Evolutionary conservation across 2,329 filamentous ascomycete genomes (phyloP), one percentile per base, ranked within the genome.

Genomic region (Botrytis byssoidea): DNA sequence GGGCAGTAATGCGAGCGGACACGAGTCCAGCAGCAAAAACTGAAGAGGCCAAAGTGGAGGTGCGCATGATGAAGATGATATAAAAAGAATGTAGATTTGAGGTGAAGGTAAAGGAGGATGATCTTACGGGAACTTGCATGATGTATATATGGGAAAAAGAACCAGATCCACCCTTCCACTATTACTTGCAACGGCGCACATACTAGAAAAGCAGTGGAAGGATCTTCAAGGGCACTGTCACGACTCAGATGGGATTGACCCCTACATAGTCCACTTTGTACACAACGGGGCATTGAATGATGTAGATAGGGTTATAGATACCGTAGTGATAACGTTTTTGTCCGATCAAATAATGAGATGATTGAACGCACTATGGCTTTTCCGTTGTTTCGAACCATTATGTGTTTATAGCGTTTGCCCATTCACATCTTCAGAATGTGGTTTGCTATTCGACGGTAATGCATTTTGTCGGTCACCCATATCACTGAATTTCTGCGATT

Each of bases 11-110:
- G n/a, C 37, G 51, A 61, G 55, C 40, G 16, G 51, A 59, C 35
- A 20, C 68, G n/a, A 61, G 51, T 32, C 68, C 68, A 46, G 59
- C 22, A 29, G 68, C 25, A 46, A 70, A 16, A 70, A 60, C 42
- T 22, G 40, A 70, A 22, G 55, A 60, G 55, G 67, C 42, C 29
- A 70, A 70, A 44, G 67, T 57, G 32, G 67, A 60, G 55, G 67
- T 59, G 29, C 40, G 67, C 67, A 70, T 70, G 48, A 35, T 60
- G 67, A 70, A 70, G 35, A 29, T 44, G 46, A 48, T 14, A 48
- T 14, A 10, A 22, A 69, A 65, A 67, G 65, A 67, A 67, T 40
- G 46, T 70, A 40, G 16, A 35, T 44, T 48, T 42, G 67, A 55
- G 37, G 37, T 70, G 37, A 60, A 14, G 40, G 67, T 14, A 42